Conservation (phyloP, 192 early-diverging fungal genomes). For the Coemansia sp. region DNA sequence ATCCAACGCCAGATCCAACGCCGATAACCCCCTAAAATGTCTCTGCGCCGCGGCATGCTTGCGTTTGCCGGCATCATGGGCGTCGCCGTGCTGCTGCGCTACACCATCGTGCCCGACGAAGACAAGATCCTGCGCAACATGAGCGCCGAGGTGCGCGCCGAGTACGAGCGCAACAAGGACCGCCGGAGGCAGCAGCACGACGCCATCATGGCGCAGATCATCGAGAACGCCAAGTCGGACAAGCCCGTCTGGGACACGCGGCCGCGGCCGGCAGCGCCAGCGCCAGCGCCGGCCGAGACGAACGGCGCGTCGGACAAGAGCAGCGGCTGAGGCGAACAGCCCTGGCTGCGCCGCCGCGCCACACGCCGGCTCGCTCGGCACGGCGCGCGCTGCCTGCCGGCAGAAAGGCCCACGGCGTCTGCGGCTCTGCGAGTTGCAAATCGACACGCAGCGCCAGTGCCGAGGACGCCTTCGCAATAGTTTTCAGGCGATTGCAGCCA, state of each 20-base stretch:
- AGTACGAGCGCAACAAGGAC: constrained; percentile 38
- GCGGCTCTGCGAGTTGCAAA: too few species aligned
- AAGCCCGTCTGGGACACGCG: constrained; percentile 40
- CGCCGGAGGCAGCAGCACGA: constrained; percentile 42
- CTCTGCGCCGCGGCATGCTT: constrained; percentile 14
- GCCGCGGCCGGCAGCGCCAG: not conserved
- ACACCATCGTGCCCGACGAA: constrained; percentile 47
- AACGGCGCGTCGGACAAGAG: not conserved
- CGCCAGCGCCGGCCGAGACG: not conserved
- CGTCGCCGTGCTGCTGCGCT: constrained; percentile 31
- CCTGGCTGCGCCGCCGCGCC: too few species aligned
- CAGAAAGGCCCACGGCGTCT: too few species aligned
- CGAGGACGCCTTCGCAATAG: too few species aligned
- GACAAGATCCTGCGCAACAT: constrained; percentile 30
- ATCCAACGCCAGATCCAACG: too few species aligned
- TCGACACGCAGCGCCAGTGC: too few species aligned
- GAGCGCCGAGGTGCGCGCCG: constrained; percentile 42
- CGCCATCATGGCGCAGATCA: constrained; percentile 42
- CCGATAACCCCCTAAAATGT: constrained; percentile 4
- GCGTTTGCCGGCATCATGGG: constrained; percentile 37
- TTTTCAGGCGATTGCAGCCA: too few species aligned
- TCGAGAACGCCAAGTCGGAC: constrained; percentile 44
- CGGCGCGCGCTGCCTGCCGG: too few species aligned
- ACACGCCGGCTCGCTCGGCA: too few species aligned
- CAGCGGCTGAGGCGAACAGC: too few species aligned